Evolutionary conservation across 2,329 filamentous ascomycete genomes (phyloP).

Genomic region (Sarocladiaceae sp.): DNA sequence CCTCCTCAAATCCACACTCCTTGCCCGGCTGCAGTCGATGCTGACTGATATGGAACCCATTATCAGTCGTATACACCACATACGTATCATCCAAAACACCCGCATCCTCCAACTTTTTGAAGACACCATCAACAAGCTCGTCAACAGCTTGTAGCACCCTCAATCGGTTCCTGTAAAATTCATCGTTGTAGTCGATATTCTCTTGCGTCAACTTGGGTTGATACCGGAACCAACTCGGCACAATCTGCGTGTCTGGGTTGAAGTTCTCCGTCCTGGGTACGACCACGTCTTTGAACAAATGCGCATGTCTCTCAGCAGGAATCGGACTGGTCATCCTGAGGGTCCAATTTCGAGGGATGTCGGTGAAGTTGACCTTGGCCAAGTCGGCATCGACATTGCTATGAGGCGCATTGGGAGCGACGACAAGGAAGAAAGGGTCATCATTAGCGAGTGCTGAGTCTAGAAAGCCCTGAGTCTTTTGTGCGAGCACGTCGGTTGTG

Average conservation of each 20-base stretch:
- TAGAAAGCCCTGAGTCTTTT: conserved; percentile 36
- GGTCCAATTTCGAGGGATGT: background rate
- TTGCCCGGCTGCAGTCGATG: conserved; percentile 48
- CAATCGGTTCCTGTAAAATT: conserved; percentile 36
- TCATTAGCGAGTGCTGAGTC: conserved; percentile 40
- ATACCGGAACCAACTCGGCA: conserved; percentile 39
- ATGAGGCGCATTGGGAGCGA: conserved; percentile 42
- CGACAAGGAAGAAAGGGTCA: conserved; percentile 51
- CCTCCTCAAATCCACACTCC: conserved; percentile 43
- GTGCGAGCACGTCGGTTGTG: conserved; percentile 43
- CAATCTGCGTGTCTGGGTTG: conserved; percentile 48
- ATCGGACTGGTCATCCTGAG: conserved; percentile 42
- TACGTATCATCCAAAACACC: conserved; percentile 39
- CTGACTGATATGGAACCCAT: conserved; percentile 51
- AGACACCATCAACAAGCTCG: conserved; percentile 36
- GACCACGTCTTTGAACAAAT: conserved; percentile 54
- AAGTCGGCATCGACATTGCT: conserved; percentile 30
- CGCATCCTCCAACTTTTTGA: conserved; percentile 27
- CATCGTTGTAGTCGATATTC: conserved; percentile 30
- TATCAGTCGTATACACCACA: conserved; percentile 48
- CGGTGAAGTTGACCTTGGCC: conserved; percentile 30
- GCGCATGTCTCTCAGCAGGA: conserved; percentile 48
- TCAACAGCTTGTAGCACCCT: conserved; percentile 41
- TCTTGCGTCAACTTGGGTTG: conserved; percentile 29
- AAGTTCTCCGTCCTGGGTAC: conserved; percentile 63